phyloP scores from a whole-genome alignment of 345 rosid genomes.

The Aquilaria sinensis region DNA sequence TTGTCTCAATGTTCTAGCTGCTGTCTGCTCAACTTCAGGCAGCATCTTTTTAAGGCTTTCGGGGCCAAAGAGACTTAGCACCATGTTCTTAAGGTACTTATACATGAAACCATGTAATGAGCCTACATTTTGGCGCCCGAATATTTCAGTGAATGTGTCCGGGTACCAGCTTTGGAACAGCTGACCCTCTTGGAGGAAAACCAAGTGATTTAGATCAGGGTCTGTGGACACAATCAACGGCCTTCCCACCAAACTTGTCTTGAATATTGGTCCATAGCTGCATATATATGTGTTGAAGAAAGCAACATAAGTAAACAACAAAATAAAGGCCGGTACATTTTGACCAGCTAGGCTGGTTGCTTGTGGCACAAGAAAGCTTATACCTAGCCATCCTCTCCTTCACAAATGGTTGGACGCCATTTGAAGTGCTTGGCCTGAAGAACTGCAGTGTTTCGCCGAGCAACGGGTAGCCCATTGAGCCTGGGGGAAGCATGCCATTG shows the following conservation, averaged over 20 bases:
- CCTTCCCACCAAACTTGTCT: slow-evolving; percentile 81
- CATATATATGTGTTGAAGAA: slow-evolving; percentile 11
- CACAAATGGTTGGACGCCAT: slow-evolving; percentile 13
- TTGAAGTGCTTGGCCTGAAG: not conserved
- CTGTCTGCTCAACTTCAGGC: not conserved
- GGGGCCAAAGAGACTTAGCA: slow-evolving; percentile 2
- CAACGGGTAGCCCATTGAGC: slow-evolving; percentile 20
- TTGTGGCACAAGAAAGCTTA: not conserved
- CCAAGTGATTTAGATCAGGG: slow-evolving; percentile 73
- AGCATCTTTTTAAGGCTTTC: slow-evolving; percentile 8
- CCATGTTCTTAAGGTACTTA: slow-evolving; percentile 1
- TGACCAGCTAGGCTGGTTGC: not conserved
- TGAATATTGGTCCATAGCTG: slow-evolving; percentile 85
- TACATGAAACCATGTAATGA: slow-evolving; percentile 67
- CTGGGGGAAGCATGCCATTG: slow-evolving; percentile 74
- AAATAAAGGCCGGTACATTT: not conserved
- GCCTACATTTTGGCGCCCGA: slow-evolving; percentile 84
- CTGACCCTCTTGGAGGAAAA: slow-evolving; percentile 75
- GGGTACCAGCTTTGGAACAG: slow-evolving; percentile 57
- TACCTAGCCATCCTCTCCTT: slow-evolving; percentile 12
- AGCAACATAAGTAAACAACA: not conserved
- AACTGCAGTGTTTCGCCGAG: slow-evolving; percentile 15
- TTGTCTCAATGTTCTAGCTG: not conserved
- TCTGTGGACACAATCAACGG: slow-evolving; percentile 78
- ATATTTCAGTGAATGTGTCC: slow-evolving; percentile 80